These are phyloP conservation scores for Licmophora abbreviata DNA, from an alignment of 108 stramenopile genomes.

Conservation along the genomic window DNA sequence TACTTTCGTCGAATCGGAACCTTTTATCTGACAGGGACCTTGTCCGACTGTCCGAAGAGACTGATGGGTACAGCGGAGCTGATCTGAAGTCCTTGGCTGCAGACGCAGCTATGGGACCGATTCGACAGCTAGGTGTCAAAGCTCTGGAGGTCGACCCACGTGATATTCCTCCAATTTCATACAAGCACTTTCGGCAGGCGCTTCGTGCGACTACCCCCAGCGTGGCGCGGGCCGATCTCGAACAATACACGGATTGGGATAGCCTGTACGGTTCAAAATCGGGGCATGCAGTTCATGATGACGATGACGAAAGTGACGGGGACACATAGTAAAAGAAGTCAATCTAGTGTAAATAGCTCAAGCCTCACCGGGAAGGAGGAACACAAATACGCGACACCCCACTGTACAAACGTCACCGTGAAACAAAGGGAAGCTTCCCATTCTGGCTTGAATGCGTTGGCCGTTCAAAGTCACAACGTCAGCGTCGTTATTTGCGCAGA, in stretches of 20 bases:
- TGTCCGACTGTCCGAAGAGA: slow-evolving; percentile 59
- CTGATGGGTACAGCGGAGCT: slow-evolving; percentile 89
- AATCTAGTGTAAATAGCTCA: not conserved
- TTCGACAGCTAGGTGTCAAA: slow-evolving; percentile 64
- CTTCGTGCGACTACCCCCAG: slow-evolving; percentile 74
- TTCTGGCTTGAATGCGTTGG: slow-evolving; percentile 42
- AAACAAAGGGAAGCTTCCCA: slow-evolving; percentile 60
- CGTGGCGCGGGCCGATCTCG: slow-evolving; percentile 79
- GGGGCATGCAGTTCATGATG: slow-evolving; percentile 27
- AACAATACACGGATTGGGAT: slow-evolving; percentile 72
- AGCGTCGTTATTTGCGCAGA: slow-evolving; percentile 39
- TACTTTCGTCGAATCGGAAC: slow-evolving; percentile 84
- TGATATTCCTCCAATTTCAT: slow-evolving; percentile 82
- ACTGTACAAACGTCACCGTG: slow-evolving; percentile 73
- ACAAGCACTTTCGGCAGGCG: slow-evolving; percentile 79
- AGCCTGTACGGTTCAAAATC: slow-evolving; percentile 58
- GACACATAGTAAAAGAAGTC: not conserved
- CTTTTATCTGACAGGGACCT: slow-evolving; percentile 58
- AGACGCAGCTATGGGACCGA: slow-evolving; percentile 94
- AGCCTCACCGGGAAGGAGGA: slow-evolving; percentile 31
- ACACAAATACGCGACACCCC: slow-evolving; percentile 74
- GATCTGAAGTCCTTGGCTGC: slow-evolving; percentile 86
- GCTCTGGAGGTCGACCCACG: slow-evolving; percentile 62
- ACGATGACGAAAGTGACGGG: slow-evolving; percentile 38
- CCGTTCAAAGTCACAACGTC: slow-evolving; percentile 83